These are phyloP conservation scores for Lenwebbia sp. DNA, from an alignment of 345 rosid species.

Conservation along the genomic window DNA sequence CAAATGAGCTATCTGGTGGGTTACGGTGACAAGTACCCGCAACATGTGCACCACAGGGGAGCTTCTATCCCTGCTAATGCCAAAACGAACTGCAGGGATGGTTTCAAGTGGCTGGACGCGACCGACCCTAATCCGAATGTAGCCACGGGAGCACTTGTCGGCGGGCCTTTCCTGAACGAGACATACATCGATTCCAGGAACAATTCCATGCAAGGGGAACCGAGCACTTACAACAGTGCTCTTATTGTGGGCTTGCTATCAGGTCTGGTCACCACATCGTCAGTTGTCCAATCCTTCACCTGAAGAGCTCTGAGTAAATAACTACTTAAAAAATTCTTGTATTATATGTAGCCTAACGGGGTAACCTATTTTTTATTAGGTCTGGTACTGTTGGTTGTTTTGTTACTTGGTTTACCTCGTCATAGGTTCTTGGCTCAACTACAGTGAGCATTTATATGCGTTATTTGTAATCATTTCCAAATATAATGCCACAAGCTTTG, in stretches of 20 bases:
- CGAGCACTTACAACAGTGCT: constrained; percentile 86
- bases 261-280: constrained; percentile 84
- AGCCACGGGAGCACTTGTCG: constrained; percentile 84
- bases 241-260: constrained; percentile 82
- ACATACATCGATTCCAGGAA: constrained; percentile 57
- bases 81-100: constrained; percentile 58
- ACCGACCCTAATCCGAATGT: constrained; percentile 69
- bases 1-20: constrained; percentile 88
- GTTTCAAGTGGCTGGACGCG: constrained; percentile 65
- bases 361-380: not conserved
- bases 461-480: not conserved
- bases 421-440: not conserved
- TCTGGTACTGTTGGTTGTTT: not conserved
- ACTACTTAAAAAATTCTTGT: not conserved
- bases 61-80: constrained; percentile 86
- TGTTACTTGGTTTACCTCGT: not conserved
- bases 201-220: constrained; percentile 81
- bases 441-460: not conserved
- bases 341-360: constrained; percentile 5
- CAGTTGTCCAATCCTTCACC: constrained; percentile 50
- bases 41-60: constrained; percentile 88
- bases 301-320: constrained; percentile 8
- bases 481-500: not conserved
- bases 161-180: constrained; percentile 89
- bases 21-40: constrained; percentile 76